phyloP scores from a whole-genome alignment of 1,139 yeast genomes.

The Magnusiomyces tetraspermus region DNA sequence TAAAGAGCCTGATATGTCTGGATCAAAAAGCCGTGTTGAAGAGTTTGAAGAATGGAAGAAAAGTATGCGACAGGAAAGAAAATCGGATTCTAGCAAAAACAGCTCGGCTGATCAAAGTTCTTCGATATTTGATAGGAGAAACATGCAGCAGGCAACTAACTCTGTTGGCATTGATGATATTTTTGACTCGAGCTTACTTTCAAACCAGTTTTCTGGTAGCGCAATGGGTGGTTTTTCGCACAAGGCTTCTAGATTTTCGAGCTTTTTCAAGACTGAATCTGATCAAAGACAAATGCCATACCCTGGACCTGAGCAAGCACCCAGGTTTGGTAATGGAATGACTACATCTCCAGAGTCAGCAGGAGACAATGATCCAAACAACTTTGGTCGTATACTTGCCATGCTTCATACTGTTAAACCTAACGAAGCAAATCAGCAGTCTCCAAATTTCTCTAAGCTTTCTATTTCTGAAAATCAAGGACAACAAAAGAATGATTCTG shows the following conservation, averaged over 20 bases:
- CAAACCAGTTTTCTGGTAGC: conserved; percentile 6
- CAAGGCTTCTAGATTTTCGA: conserved; percentile 22
- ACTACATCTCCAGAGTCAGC: neutral
- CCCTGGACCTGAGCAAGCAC: conserved; percentile 1
- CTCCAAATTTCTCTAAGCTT: neutral
- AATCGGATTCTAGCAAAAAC: conserved; percentile 2
- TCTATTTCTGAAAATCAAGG: neutral
- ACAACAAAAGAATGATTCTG: neutral
- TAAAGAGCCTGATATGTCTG: conserved; percentile 7
- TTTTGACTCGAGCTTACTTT: conserved; percentile 20
- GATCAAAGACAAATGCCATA: conserved; percentile 4
- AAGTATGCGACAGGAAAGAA: conserved; percentile 17
- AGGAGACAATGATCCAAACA: conserved; percentile 26
- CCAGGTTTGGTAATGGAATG: neutral
- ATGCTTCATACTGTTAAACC: conserved; percentile 24
- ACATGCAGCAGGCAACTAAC: conserved; percentile 7
- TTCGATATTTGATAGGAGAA: conserved; percentile 5
- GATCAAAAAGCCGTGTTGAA: conserved; percentile 21
- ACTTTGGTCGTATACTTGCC: conserved; percentile 30
- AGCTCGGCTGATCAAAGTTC: neutral
- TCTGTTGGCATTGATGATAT: conserved; percentile 25
- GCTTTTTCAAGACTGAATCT: conserved; percentile 20
- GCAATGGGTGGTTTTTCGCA: conserved; percentile 3
- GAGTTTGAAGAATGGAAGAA: conserved; percentile 31
- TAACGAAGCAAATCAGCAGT: neutral